Base-by-base conservation (phyloP, 2,329 filamentous ascomycete species). In the Talaromyces rugulosus region DNA sequence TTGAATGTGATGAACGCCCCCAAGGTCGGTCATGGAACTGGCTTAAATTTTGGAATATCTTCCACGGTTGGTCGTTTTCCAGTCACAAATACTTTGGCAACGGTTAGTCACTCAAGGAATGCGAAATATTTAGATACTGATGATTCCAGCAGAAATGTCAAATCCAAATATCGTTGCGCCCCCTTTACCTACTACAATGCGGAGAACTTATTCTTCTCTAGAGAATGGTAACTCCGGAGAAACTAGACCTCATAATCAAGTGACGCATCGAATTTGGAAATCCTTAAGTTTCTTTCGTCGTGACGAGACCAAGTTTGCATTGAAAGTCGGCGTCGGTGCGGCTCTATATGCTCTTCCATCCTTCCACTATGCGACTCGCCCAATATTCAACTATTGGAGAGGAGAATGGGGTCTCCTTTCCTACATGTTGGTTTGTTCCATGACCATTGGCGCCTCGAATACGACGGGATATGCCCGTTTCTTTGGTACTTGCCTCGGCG, bases 361-460 rank as follows among this genome's bases (percentile, higher is more conserved):
- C 2, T 99, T 96, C 70, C 84, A 97, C 36, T 85, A 87, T 0
- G 79, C 83, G 8, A 96, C 92, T 2, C 83, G 92, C 58, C 90
- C 90, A 0, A 83, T 89, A 23, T 99, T 97, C 73, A 83, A 87
- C 58, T 89, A 89, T 69, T 98, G 93, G 92, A 84, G 94, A 73
- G 94, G 94, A 33, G 95, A 99, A 81, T 99, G 95, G 95, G 95
- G 95, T 27, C 82, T 99, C 2, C 76, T 99, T 60, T 96, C 92
- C 0, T 98, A 96, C 80, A 98, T 98, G 94, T 87, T 98, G 71
- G 95, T 99, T 28, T 96, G 93, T 72, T 92, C 91, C 42, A 98
- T 97, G 92, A 99, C 94, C 0, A 94, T 97, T 27, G 95, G 95
- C 31, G 92, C 95, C 7, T 91, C 92, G 28, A 99, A 98, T 74